A percentile compares a stretch with the other conserved stretches of the same genome.
These are phyloP conservation scores for Kwoniella mangroviensis DNA, from an alignment of 768 basidiomycete species.

Conservation along the genomic window DNA sequence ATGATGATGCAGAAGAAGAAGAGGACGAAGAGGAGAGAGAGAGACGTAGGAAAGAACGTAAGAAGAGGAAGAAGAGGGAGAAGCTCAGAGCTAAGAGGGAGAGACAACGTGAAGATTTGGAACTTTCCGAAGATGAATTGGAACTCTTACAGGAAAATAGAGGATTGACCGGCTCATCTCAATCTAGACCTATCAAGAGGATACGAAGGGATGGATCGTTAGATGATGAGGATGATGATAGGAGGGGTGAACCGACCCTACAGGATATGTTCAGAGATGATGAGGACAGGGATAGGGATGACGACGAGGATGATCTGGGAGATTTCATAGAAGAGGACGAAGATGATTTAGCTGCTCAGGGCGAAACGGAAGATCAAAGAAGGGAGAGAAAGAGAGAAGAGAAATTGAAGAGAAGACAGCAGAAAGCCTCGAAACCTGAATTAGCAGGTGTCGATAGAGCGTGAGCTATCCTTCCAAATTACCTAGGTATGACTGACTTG, in stretches of 20 bases:
- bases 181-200: conserved; percentile 68
- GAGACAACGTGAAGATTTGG: conserved; percentile 63
- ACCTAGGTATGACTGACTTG: neutral
- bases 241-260: conserved; percentile 61
- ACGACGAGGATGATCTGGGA: conserved; percentile 68
- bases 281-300: conserved; percentile 65
- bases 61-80: conserved; percentile 68
- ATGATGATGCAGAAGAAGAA: conserved; percentile 74
- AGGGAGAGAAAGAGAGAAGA: conserved; percentile 66
- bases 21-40: conserved; percentile 64
- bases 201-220: conserved; percentile 75
- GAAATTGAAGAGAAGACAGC: conserved; percentile 66
- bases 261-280: conserved; percentile 82
- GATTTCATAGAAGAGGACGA: conserved; percentile 69
- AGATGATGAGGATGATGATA: conserved; percentile 64
- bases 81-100: conserved; percentile 56
- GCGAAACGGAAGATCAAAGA: conserved; percentile 74
- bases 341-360: conserved; percentile 71
- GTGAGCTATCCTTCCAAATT: conserved; percentile 62
- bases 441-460: conserved; percentile 79
- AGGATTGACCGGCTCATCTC: conserved; percentile 68
- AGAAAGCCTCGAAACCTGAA: conserved; percentile 68
- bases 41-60: conserved; percentile 60
- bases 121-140: conserved; percentile 82
- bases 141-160: conserved; percentile 85